Evolutionary conservation across 2,329 filamentous ascomycete genomes (phyloP), one percentile per base, ranked within the genome.

Genomic region (Parascedosporium putredinis): DNA sequence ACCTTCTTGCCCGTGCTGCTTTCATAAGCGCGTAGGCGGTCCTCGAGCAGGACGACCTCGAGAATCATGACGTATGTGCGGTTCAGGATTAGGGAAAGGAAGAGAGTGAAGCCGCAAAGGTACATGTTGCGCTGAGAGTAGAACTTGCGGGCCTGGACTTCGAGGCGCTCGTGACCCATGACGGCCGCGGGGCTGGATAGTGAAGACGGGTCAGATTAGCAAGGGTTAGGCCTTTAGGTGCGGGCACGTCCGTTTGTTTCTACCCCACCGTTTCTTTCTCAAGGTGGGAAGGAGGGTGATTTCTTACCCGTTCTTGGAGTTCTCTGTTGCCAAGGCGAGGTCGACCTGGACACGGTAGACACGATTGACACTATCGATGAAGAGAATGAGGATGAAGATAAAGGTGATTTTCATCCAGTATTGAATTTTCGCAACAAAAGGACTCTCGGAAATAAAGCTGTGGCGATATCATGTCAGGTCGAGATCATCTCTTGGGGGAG

Each of bases 81-180:
- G 83, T 98, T 97, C 65, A 94, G 87, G 70, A 98, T 98, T 56
- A 98, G 78, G 49, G 91, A 97, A 54, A 98, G 84, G 81, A 98
- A 97, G 55, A 98, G 84, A 4, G 93, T 98, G 77, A 98, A 98
- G 60, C 93, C 93, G 70, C 93, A 97, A 54, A 98, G 89, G 74
- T 98, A 98, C 93, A 98, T 98, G 82, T 98, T 98, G 69, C 93
- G 90, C 75, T 98, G 91, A 54, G 90, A 95, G 79, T 98, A 98
- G 78, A 98, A 98, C 73, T 98, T 98, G 78, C 93, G 89, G 57
- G 93, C 91, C 71, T 98, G 93, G 48, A 97, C 91, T 72, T 98
- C 93, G 79, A 95, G 89, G 56, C 93, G 91, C 67, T 97, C 93
- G 64, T 88, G 84, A 55, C 93, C 91, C 60, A 96, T 81, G 53